phyloP scores from a whole-genome alignment of 179 eudicot genomes.

The Beta corolliflora region DNA sequence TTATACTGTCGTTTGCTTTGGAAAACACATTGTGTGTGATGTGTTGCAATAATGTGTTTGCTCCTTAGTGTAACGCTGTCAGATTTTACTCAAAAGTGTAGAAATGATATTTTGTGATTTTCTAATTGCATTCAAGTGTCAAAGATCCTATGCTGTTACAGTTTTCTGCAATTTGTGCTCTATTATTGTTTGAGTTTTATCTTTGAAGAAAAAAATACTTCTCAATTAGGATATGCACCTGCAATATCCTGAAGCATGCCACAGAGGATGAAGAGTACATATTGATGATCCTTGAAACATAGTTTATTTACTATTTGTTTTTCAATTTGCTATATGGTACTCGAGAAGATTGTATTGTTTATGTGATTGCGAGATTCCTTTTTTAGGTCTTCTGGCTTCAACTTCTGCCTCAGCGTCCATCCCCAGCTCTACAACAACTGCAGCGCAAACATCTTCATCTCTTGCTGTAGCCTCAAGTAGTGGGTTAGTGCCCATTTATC shows the following conservation, averaged over 20 bases:
- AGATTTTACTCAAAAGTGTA: not conserved
- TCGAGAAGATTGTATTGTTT: slow-evolving; percentile 1
- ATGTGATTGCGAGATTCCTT: slow-evolving; percentile 12
- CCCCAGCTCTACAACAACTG: slow-evolving; percentile 41
- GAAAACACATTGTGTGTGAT: not conserved
- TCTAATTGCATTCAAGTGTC: not conserved
- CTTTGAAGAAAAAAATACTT: not conserved
- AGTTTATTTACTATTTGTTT: not conserved
- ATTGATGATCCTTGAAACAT: not conserved
- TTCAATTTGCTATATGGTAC: not conserved
- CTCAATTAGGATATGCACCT: not conserved
- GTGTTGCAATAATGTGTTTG: not conserved
- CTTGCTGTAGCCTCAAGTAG: slow-evolving; percentile 61
- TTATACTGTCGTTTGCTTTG: not conserved
- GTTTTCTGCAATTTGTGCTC: not conserved
- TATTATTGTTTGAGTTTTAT: not conserved
- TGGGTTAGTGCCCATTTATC: slow-evolving; percentile 55
- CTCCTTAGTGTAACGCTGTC: not conserved
- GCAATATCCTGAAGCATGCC: not conserved
- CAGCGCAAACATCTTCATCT: slow-evolving; percentile 46
- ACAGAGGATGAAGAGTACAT: not conserved
- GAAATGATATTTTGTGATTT: not conserved
- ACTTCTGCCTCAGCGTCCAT: slow-evolving; percentile 43
- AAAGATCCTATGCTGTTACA: not conserved
- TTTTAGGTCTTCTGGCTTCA: slow-evolving; percentile 41